Evolutionary conservation across 306 rosid species (phyloP).

Genomic region (Arachis hypogaea): DNA sequence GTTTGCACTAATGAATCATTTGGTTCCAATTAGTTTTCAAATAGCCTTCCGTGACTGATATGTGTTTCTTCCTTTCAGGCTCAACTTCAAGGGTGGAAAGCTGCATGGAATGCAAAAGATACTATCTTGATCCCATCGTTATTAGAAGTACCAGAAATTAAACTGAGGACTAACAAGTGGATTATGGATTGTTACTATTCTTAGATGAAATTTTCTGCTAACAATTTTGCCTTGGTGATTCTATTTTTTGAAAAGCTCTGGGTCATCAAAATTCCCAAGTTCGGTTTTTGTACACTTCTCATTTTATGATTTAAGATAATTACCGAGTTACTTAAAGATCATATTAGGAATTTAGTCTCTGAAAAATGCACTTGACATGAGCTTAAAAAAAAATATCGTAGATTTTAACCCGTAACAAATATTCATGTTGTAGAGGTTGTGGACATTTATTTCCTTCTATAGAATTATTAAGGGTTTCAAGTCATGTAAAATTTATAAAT

Average conservation of each 20-base stretch:
- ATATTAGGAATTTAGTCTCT: no score
- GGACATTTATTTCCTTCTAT: no score
- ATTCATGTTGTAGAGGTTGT: no score
- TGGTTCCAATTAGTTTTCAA: background rate
- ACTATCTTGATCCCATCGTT: background rate
- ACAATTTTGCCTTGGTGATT: background rate
- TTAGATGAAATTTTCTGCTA: background rate
- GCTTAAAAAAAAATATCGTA: no score
- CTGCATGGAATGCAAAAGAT: background rate
- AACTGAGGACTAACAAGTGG: background rate
- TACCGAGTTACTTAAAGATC: background rate
- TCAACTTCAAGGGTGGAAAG: background rate
- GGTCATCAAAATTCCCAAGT: background rate
- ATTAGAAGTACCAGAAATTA: background rate
- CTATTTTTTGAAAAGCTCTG: background rate
- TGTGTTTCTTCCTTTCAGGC: background rate
- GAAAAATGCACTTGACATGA: no score
- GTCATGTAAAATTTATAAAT: no score
- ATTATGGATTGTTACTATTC: background rate
- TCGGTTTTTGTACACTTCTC: background rate
- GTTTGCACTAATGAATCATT: conserved; percentile 5
- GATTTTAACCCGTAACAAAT: no score
- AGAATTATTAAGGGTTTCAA: no score
- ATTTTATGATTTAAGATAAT: background rate
- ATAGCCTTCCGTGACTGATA: background rate